Evolutionary conservation across 2,329 filamentous ascomycete species (phyloP).

Genomic region (Trichoderma citrinoviride): DNA sequence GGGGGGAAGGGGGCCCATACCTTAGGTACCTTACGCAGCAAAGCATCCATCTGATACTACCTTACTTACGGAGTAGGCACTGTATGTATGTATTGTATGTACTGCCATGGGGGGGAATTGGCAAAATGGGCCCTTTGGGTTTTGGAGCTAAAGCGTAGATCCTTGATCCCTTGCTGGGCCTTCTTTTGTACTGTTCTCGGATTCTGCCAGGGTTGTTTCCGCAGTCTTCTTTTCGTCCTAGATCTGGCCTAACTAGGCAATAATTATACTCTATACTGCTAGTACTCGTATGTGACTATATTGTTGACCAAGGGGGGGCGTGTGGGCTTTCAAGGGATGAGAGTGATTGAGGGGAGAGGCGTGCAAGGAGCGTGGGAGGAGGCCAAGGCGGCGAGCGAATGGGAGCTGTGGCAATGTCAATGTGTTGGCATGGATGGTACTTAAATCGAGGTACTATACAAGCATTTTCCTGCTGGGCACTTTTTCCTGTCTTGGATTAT

Average conservation of each 20-base stretch:
- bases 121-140: neutral
- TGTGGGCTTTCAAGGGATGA: neutral
- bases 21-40: too few relatives aligned
- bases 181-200: neutral
- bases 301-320: too few relatives aligned
- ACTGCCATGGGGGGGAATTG: neutral
- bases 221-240: neutral
- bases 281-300: too few relatives aligned
- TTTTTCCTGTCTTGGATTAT: neutral
- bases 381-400: neutral
- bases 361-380: neutral
- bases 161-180: neutral
- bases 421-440: neutral
- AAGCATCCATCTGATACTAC: neutral
- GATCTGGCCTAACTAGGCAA: slow-evolving; percentile 4
- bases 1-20: too few relatives aligned
- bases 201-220: neutral
- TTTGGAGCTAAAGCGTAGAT: neutral
- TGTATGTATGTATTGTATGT: neutral
- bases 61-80: neutral
- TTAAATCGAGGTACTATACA: slow-evolving; percentile 1
- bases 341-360: neutral
- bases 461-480: neutral
- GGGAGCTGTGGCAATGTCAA: slow-evolving; percentile 1
- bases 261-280: too few relatives aligned